Conservation (phyloP, 202 grass and related monocot genomes). For the Brachypodium distachyon region DNA sequence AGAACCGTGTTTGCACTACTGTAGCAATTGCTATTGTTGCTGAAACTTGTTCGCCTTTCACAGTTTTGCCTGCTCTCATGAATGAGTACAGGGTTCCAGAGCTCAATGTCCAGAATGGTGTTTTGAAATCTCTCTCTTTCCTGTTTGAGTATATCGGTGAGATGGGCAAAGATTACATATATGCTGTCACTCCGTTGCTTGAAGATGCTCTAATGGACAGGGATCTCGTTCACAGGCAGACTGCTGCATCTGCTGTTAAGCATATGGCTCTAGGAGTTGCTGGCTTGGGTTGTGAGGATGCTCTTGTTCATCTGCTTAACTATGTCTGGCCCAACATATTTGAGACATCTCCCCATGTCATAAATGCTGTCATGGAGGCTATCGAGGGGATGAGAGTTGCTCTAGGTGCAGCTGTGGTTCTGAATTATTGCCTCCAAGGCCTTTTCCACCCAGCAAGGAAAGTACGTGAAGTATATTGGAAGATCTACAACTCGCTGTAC, state of each 20-base stretch:
- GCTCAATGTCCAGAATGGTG: constrained; percentile 95
- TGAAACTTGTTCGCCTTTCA: constrained; percentile 96
- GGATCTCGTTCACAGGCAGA: constrained; percentile 87
- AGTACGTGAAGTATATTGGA: constrained; percentile 98
- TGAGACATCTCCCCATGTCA: constrained; percentile 94
- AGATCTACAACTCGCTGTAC: constrained; percentile 93
- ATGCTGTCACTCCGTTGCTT: constrained; percentile 82
- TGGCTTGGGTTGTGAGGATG: constrained; percentile 95
- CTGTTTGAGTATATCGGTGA: constrained; percentile 98
- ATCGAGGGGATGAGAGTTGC: constrained; percentile 97
- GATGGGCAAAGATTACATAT: constrained; percentile 99
- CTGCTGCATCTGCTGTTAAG: constrained; percentile 92
- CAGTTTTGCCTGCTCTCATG: constrained; percentile 84
- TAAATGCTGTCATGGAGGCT: constrained; percentile 97
- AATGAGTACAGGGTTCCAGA: constrained; percentile 93
- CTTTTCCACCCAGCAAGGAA: constrained; percentile 94
- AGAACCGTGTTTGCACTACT: constrained; percentile 96
- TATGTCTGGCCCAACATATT: constrained; percentile 97
- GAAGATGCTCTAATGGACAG: constrained; percentile 99
- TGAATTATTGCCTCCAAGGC: constrained; percentile 95
- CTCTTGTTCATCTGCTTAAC: constrained; percentile 89
- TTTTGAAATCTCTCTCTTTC: constrained; percentile 91
- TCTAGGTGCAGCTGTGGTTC: constrained; percentile 73
- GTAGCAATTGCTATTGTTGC: constrained; percentile 98
- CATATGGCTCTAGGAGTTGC: constrained; percentile 92